Base-by-base conservation (phyloP, 2,329 filamentous ascomycete genomes). In the Grosmannia penicillata region DNA sequence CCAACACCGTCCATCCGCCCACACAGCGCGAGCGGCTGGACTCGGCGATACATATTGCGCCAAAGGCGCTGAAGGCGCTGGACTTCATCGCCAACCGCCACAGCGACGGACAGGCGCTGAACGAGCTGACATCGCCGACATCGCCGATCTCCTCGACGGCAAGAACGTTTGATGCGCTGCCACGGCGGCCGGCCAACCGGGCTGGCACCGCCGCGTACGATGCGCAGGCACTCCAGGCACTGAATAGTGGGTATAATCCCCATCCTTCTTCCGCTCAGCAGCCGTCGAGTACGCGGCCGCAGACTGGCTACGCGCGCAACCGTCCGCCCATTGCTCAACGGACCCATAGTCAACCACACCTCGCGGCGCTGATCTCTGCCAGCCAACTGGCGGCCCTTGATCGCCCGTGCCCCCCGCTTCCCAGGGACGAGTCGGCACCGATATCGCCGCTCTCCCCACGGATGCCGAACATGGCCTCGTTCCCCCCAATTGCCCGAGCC, bases 271-370 rank as follows among this genome's bases (percentile, higher is more conserved):
- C 39, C 8, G 26, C 38, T 26, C 36, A 38, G 38, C 41, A 32
- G 17, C 33, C 25, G 14, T 31, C 22, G 33, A 32, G 33, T 32
- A 39, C 55, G 46, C 64, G 69, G 31, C 70, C 71, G n/a, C 68
- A 72, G 42, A 73, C 69, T 1, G 62, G 68, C 13, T 63, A 73
- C 45, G 61, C 63, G 33, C 66, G 61, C 47, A 60, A 52, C 40
- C 60, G 68, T 28, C 66, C 68, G 3, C 53, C 52, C 33, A 49
- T 56, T 24, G 48, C 58, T 25, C 62, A 65, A 40, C 58, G 65
- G 44, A 63, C 61, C 14, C 61, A 63, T 41, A 71, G 65, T 47
- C 66, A 69, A 32, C 61, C 66, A 13, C 60, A 67, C 21, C 51
- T 69, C n/a, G 54, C 56, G 6, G 37, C 66, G 14, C 60, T 67